A percentile compares a stretch with the other conserved stretches of the same genome.
Evolutionary conservation across 257 asterid genomes (phyloP).

Genomic region (Solanum etuberosum): DNA sequence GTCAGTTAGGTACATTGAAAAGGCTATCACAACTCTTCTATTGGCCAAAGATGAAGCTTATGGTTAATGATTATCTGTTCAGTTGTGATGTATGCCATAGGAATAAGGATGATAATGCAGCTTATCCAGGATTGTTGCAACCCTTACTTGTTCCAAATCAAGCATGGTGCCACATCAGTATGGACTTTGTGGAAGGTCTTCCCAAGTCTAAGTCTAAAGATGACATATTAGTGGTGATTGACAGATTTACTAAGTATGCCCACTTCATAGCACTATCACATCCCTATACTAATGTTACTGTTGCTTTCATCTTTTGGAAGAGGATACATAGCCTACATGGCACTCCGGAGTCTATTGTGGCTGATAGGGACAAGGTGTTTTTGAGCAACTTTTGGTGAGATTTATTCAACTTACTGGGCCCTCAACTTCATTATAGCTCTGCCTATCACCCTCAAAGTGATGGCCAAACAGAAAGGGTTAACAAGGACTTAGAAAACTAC

Average conservation of each 20-base stretch:
- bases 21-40: no score
- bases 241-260: not conserved
- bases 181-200: not conserved
- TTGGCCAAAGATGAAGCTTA: not conserved
- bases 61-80: not conserved
- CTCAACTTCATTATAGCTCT: not conserved
- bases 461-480: not conserved
- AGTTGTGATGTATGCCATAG: not conserved
- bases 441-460: not conserved
- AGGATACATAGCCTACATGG: not conserved
- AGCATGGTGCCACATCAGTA: not conserved
- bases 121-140: not conserved
- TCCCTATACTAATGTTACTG: not conserved
- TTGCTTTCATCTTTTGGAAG: not conserved
- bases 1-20: no score
- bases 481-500: not conserved
- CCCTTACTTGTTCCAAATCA: not conserved
- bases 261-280: not conserved
- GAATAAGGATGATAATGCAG: not conserved
- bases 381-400: not conserved
- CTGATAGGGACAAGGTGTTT: not conserved
- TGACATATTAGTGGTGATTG: not conserved
- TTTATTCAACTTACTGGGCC: not conserved
- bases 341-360: not conserved
- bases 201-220: not conserved